Percentiles rank a stretch among this genome's conserved stretches.
Conservation (phyloP, 2,329 filamentous ascomycete genomes). For the Fusarium sp. region DNA sequence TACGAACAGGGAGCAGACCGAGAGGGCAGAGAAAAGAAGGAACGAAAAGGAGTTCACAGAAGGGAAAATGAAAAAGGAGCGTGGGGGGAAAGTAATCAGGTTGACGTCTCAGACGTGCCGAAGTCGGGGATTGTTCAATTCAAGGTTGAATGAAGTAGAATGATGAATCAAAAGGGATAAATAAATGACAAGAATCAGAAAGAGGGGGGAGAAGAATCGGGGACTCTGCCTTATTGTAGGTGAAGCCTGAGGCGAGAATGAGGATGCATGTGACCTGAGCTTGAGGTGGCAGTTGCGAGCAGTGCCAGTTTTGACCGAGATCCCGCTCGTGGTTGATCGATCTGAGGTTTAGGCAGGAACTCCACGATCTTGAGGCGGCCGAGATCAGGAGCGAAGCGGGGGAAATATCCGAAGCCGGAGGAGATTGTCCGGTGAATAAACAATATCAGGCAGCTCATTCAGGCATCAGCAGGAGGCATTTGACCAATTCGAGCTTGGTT, state of each 20-base stretch:
- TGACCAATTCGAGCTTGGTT: neutral
- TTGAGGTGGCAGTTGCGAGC: conserved; percentile 38
- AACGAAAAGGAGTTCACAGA: conserved; percentile 6
- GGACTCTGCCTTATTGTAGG: conserved; percentile 20
- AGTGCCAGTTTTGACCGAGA: conserved; percentile 3
- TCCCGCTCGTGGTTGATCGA: conserved; percentile 1
- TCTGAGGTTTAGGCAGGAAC: neutral
- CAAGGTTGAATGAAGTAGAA: conserved; percentile 29
- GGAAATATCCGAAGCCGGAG: conserved; percentile 2
- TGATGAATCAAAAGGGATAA: conserved; percentile 30
- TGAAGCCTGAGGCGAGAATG: conserved; percentile 35
- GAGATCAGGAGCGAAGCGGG: neutral
- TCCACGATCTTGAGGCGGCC: neutral
- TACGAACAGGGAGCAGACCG: conserved; percentile 17
- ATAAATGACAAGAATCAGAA: conserved; percentile 19
- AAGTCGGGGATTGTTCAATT: conserved; percentile 33
- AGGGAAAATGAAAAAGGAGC: conserved; percentile 27
- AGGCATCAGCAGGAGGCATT: neutral
- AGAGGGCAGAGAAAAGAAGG: conserved; percentile 16
- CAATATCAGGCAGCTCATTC: conserved; percentile 3
- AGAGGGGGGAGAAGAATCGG: conserved; percentile 10
- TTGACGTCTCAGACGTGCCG: conserved; percentile 22
- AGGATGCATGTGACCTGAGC: conserved; percentile 25
- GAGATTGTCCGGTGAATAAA: conserved; percentile 13
- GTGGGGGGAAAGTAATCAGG: conserved; percentile 25